Evolutionary conservation across 441 rosid genomes (phyloP).

Genomic region (Populus hybrid): DNA sequence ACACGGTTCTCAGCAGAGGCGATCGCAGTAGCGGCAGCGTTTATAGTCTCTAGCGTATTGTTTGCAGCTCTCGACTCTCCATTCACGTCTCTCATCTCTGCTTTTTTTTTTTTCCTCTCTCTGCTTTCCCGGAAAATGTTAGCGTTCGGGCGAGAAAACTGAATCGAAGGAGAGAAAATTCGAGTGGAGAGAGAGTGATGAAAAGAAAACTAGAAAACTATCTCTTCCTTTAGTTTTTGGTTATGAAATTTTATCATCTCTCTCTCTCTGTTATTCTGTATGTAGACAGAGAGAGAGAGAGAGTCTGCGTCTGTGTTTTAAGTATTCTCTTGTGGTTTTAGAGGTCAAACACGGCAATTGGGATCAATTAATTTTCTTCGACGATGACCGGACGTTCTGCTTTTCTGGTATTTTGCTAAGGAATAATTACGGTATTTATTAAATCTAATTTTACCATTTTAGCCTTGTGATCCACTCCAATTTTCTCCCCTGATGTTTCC

Average conservation of each 20-base stretch:
- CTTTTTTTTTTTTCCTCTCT: neutral
- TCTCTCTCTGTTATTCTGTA: too few species aligned
- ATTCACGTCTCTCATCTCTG: conserved; percentile 40
- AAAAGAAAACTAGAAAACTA: neutral
- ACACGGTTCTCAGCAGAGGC: conserved; percentile 71
- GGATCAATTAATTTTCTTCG: neutral
- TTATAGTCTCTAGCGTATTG: conserved; percentile 59
- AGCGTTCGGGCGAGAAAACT: neutral
- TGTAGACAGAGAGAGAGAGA: too few species aligned
- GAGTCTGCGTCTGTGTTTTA: neutral
- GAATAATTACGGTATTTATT: too few species aligned
- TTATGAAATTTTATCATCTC: neutral
- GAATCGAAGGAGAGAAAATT: neutral
- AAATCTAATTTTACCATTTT: too few species aligned
- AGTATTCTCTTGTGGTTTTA: neutral
- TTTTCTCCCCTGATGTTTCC: too few species aligned
- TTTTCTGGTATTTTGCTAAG: too few species aligned
- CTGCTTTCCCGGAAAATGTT: neutral
- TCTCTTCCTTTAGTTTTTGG: neutral
- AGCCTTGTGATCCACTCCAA: too few species aligned
- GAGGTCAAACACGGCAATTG: neutral
- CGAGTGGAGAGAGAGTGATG: neutral
- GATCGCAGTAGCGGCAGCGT: conserved; percentile 85
- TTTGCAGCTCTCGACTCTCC: conserved; percentile 36
- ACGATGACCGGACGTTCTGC: too few species aligned